Evolutionary conservation across 345 rosid species (phyloP), one percentile per base, ranked within the genome.

Genomic region (Eucalyptus brandiana): DNA sequence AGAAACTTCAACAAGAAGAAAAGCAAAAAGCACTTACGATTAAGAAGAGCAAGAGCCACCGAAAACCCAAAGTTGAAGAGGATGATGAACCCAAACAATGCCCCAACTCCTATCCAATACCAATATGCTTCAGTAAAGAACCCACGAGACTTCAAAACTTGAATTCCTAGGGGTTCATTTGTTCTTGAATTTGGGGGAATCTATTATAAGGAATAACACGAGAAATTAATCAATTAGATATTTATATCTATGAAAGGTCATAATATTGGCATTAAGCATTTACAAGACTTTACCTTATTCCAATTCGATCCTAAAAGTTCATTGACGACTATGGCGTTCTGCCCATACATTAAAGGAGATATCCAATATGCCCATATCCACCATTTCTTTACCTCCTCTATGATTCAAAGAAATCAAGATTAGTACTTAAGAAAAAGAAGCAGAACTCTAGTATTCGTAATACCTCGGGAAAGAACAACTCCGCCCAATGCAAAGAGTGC

Each of bases 341-440:
- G 96, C 19, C 90, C 95, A 80, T 95, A 95, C 95, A 94, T 94
- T 92, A 95, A 17, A 40, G 96, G 95, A 24, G 96, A 94, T 30
- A 86, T 2, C 95, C 96, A 95, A 89, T 90, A 94, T 80, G 91
- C 96, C 97, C 95, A 94, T 67, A 89, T 91, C 96, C 95, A 94
- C 96, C 97, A 95, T 88, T 92, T 89, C 89, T 92, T 93, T 19
- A 95, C 88, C 50, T 94, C 87, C 56, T 92, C 97, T 95, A 93
- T 56, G 21, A 21, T 17, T 42, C 26, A 83, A 42, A 83, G 8
- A 18, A 42, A 49, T 28, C 47, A 83, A 10, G 30, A 83, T 83
- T 83, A 47, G 89, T 72, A 8, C 44, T 37, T 16, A 14, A 16
- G 88, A 67, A 48, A 65, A 87, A 28, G 13, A 50, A 44, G 24